Base-by-base conservation (phyloP, 345 rosid species). In the Syzygium oleosum region DNA sequence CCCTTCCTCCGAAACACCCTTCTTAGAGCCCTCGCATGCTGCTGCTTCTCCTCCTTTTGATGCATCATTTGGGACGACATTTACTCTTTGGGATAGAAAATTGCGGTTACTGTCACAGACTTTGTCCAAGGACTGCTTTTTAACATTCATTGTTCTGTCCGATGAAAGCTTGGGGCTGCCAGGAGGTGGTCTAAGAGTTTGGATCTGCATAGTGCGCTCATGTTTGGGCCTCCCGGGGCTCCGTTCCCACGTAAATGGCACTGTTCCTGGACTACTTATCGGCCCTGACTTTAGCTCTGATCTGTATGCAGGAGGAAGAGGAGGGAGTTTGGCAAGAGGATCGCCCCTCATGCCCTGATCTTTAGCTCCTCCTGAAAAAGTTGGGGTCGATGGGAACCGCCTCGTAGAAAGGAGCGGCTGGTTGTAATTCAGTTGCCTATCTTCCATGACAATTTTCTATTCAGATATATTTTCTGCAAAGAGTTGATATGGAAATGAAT, bases 211-310 rank as follows among this genome's bases (percentile, higher is more conserved):
- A 90, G 89, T 90, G 58, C 85, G 90, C 90, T 92, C 95, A 88
- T 91, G 87, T 88, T 95, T 97, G n/a, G 99, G 98, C 84, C 89
- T 95, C 84, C 99, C 99, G 0, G 99, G 99, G 54, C 91, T 90
- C 84, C 89, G 90, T 85, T 97, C 99, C 99, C 99, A 97, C 54
- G 93, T 89, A 85, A 97, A 96, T 65, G 99, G 99, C 85, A 97
- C 97, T 4, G 95, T 93, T 86, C 99, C 99, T 3, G 99, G 96
- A 78, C 93, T 92, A 85, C 96, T 92, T 9, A 97, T 89, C 4
- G 99, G 99, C 78, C 98, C 98, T 52, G 99, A 96, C 85, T 93
- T 96, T 85, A 96, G 84, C 85, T 96, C 99, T 80, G 98, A 94
- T 87, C 91, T 94, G 92, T 95, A 95, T 41, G 88, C 86, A 63